These are phyloP conservation scores for Raffaelea deltoideospora DNA, from an alignment of 2,329 filamentous ascomycete genomes.

Conservation along the genomic window DNA sequence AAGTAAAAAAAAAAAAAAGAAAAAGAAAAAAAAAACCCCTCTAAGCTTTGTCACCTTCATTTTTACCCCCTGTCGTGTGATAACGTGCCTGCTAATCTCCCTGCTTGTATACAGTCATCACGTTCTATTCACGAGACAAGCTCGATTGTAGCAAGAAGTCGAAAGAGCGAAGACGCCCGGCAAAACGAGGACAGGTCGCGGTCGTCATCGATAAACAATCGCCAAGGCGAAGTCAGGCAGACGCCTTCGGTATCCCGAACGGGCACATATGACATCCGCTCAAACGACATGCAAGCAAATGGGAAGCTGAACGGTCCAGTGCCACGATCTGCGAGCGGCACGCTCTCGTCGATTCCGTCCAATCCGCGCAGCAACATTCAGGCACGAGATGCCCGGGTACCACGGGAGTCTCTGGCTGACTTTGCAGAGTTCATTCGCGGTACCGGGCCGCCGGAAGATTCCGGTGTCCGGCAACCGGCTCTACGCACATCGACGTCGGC, in stretches of 20 bases:
- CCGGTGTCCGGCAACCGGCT: slow-evolving; percentile 3
- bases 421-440: slow-evolving; percentile 83
- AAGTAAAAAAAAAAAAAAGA: too few species aligned
- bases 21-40: too few species aligned
- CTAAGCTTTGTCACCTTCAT: too few species aligned
- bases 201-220: slow-evolving; percentile 28
- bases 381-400: slow-evolving; percentile 59
- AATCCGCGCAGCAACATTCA: slow-evolving; percentile 18
- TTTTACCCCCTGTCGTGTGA: too few species aligned
- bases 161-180: slow-evolving; percentile 32
- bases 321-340: slow-evolving; percentile 13
- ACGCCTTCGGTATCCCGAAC: slow-evolving; percentile 18
- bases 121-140: slow-evolving; percentile 24
- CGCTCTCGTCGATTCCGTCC: slow-evolving; percentile 11
- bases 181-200: slow-evolving; percentile 26
- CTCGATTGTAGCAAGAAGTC: slow-evolving; percentile 24
- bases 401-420: slow-evolving; percentile 59
- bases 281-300: slow-evolving; percentile 13
- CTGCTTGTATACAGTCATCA: slow-evolving; percentile 16
- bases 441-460: slow-evolving; percentile 49
- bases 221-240: slow-evolving; percentile 17
- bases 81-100: neutral
- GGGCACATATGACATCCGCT: slow-evolving; percentile 7
- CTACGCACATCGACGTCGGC: neutral
- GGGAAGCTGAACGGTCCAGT: slow-evolving; percentile 6